These are phyloP conservation scores for Trichosanthes cucumerina DNA, from an alignment of 306 rosid genomes.

Conservation along the genomic window DNA sequence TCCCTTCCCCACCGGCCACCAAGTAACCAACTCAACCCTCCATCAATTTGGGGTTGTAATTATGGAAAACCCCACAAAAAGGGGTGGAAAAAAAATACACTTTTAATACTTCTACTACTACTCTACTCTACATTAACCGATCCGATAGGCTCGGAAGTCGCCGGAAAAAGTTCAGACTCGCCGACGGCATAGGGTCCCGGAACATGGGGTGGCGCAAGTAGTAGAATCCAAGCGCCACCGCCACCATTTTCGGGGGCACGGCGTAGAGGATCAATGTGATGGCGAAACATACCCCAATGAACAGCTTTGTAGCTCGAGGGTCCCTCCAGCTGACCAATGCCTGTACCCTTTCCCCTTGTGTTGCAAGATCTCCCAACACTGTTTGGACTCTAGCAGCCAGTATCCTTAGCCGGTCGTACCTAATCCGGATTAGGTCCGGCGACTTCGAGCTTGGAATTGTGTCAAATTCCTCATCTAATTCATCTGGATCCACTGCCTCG, in stretches of 20 bases:
- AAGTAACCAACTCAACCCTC: background rate
- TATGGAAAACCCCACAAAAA: conserved; percentile 11
- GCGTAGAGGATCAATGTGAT: conserved; percentile 29
- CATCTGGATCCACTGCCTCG: conserved; percentile 70
- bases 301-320: conserved; percentile 68
- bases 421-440: conserved; percentile 40
- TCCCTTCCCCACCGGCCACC: conserved; percentile 11
- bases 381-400: conserved; percentile 82
- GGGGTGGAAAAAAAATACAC: background rate
- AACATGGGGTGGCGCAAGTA: conserved; percentile 55
- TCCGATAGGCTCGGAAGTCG: conserved; percentile 81
- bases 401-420: conserved; percentile 80
- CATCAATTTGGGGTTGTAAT: conserved; percentile 12
- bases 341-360: conserved; percentile 87
- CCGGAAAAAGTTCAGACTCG: conserved; percentile 41
- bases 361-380: conserved; percentile 86
- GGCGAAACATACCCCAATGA: conserved; percentile 32
- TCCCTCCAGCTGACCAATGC: conserved; percentile 92
- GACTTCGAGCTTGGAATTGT: conserved; percentile 82
- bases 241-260: conserved; percentile 66
- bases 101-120: background rate
- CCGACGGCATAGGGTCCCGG: conserved; percentile 41
- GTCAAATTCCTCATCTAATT: conserved; percentile 79
- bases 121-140: conserved; percentile 58
- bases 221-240: conserved; percentile 79